phyloP scores from a whole-genome alignment of 345 rosid genomes.

The Combretum micranthum region DNA sequence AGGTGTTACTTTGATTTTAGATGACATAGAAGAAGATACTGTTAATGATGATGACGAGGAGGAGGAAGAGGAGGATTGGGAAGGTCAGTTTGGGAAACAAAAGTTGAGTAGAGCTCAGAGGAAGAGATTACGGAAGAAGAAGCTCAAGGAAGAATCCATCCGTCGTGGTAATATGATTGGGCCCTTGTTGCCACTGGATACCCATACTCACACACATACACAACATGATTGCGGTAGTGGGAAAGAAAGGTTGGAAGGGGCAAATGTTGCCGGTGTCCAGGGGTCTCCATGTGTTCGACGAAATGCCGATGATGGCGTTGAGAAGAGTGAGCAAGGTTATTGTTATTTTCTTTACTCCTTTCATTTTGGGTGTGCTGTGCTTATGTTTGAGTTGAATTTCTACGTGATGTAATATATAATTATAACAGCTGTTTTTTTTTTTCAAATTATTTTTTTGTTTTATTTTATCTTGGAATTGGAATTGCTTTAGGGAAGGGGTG shows the following conservation, averaged over 20 bases:
- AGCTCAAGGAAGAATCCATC: conserved; percentile 47
- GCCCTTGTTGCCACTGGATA: conserved; percentile 40
- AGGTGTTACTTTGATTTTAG: conserved; percentile 22
- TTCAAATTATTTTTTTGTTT: too few relatives aligned
- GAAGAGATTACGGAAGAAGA: conserved; percentile 63
- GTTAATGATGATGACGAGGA: conserved; percentile 16
- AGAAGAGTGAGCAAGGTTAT: conserved; percentile 5
- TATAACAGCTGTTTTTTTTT: too few relatives aligned
- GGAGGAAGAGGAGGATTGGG: conserved; percentile 14
- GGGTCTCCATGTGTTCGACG: conserved; percentile 39
- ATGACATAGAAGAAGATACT: conserved; percentile 20
- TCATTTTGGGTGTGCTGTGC: background rate
- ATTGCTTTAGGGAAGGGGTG: too few relatives aligned
- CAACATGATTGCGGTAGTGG: background rate
- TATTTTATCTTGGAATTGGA: too few relatives aligned
- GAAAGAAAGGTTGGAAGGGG: background rate
- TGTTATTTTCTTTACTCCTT: background rate
- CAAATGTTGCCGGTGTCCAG: conserved; percentile 6
- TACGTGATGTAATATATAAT: too few relatives aligned
- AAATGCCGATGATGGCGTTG: conserved; percentile 26
- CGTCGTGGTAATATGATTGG: conserved; percentile 52
- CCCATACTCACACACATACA: too few relatives aligned
- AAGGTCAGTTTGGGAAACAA: conserved; percentile 9
- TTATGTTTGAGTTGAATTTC: background rate
- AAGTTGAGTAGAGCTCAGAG: conserved; percentile 69